Base-by-base conservation (phyloP, 2,329 filamentous ascomycete species). In the Ophiostoma perfectum region DNA sequence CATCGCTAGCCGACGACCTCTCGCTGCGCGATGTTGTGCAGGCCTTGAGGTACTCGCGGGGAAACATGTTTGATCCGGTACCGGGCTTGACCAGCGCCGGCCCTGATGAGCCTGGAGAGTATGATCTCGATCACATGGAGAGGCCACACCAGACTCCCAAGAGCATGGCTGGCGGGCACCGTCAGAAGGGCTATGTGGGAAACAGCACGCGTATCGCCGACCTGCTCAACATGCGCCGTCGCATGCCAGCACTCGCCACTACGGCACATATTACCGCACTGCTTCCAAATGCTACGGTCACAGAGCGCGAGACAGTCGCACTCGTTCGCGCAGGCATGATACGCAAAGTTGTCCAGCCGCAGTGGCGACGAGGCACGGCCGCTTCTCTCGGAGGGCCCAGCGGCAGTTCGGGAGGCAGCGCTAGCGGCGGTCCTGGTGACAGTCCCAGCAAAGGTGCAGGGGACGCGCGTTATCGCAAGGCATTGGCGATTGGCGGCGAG, bases 231-330 rank as follows among this genome's bases (percentile, higher is more conserved):
- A 88, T 85, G 74, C 82, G 89, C 18, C 78, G 77, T 44, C 77
- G 77, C 14, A 76, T 91, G 52, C 88, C 90, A 9, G 86, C 86
- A 0, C 80, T 92, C 36, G 86, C 90, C 5, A 89, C 87, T 0
- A 76, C 87, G 27, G 84, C 87, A 1, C 90, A 93, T 75, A 76
- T 93, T 6, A 84, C 89, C 70, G 84, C 88, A 1, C 77, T 92
- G 1, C 81, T 90, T 62, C 78, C 67, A 36, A 87, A 85, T 2
- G 85, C 89, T 1, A 90, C 89, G 0, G 81, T 79, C 1, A 86
- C 86, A 1, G 90, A 92, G 76, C 81, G 90, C 63, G 89, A 91
- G 75, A 81, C 90, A 27, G 87, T 84, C 3, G 83, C 87, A 73
- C 80, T 92, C 47, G 77, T 84, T 18, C 79, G 81, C 12, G 80